phyloP scores from a whole-genome alignment of 2,329 filamentous ascomycete genomes.

The Xylariaceae sp. region DNA sequence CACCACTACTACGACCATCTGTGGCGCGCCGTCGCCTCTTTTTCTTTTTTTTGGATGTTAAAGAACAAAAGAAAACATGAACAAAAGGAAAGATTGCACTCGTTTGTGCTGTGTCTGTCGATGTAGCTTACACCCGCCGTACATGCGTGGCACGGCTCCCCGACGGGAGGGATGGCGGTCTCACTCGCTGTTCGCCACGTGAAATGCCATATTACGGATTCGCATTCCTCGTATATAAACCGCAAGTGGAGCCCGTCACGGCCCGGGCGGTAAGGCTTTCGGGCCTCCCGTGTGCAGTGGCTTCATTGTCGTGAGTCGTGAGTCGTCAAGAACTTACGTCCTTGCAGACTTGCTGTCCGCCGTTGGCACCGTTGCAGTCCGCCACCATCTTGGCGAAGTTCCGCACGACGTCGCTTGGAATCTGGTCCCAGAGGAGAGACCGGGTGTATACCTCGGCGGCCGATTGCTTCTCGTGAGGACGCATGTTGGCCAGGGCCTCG shows the following conservation, averaged over 20 bases:
- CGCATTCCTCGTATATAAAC: too few species aligned
- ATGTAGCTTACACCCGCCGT: not conserved
- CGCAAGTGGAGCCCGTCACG: too few species aligned
- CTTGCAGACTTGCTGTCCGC: conserved; percentile 41
- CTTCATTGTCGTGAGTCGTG: conserved; percentile 35
- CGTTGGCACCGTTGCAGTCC: conserved; percentile 57
- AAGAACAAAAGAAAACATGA: not conserved
- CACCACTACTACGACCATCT: not conserved
- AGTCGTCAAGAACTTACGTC: conserved; percentile 42
- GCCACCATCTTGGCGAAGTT: conserved; percentile 91
- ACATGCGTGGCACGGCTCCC: too few species aligned
- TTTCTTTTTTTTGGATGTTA: not conserved
- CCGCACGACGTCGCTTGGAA: conserved; percentile 84
- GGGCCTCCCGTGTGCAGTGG: not conserved
- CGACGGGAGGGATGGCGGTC: too few species aligned
- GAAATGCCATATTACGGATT: too few species aligned
- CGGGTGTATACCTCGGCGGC: conserved; percentile 89
- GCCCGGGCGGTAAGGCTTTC: not conserved
- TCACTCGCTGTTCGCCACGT: too few species aligned
- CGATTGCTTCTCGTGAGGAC: conserved; percentile 64
- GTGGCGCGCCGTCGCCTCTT: not conserved
- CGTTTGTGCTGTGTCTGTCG: not conserved
- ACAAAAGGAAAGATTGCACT: not conserved
- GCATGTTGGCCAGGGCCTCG: conserved; percentile 76
- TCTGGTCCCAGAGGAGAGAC: conserved; percentile 89